Evolutionary conservation across 305 asterid genomes (phyloP).

Genomic region (Withania somnifera): DNA sequence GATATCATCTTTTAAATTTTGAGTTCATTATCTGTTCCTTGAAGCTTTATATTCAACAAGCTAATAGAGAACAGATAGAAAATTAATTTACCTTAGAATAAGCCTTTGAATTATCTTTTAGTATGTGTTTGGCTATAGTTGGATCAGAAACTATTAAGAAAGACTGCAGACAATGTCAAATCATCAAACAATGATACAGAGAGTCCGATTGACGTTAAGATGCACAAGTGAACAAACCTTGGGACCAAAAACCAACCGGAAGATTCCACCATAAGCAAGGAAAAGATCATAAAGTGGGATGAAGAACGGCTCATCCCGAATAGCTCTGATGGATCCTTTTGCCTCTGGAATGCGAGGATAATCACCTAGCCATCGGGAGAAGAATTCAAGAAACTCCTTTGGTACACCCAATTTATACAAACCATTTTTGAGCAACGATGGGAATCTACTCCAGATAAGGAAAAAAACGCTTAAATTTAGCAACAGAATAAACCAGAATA

Average conservation of each 20-base stretch:
- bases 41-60: neutral
- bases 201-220: neutral
- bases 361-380: conserved; percentile 40
- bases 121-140: conserved; percentile 69
- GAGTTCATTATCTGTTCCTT: neutral
- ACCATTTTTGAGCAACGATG: conserved; percentile 39
- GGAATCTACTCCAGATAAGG: conserved; percentile 36
- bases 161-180: conserved; percentile 49
- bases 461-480: conserved; percentile 3
- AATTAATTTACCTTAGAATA: conserved; percentile 64
- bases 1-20: conserved; percentile 1
- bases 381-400: conserved; percentile 40
- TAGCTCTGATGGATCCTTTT: conserved; percentile 54
- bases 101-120: conserved; percentile 80
- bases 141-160: conserved; percentile 92
- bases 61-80: neutral
- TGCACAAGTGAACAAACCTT: conserved; percentile 42
- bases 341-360: conserved; percentile 81
- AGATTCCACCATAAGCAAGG: conserved; percentile 81
- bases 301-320: conserved; percentile 79
- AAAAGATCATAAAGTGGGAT: conserved; percentile 78
- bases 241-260: conserved; percentile 87
- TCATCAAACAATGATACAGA: conserved; percentile 7
- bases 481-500: neutral
- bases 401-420: conserved; percentile 69